Evolutionary conservation across 331 rosid genomes (phyloP), one percentile per base, ranked within the genome.

Genomic region (Prunus yedoensis): DNA sequence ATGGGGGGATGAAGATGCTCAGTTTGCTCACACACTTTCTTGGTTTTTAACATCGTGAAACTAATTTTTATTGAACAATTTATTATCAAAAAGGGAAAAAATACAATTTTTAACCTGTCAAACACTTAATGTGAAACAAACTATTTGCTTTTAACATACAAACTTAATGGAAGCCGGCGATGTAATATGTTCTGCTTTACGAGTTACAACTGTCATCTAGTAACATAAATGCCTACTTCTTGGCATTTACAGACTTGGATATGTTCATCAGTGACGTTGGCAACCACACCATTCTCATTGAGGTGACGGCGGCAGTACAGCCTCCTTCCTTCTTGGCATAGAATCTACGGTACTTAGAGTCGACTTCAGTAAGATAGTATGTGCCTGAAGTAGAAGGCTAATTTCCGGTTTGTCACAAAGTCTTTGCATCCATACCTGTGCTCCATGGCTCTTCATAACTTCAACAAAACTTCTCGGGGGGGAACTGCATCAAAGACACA

Each of bases 281-380:
- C 84, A 41, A 77, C 70, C 71, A 54, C 78, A 56, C 89, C 83
- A 52, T 92, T 92, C 38, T 28, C 83, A 3, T 59, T 3, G 3
- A 1, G 14, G 52, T 20, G 76, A 45, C 66, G 76, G 52, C 73
- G 21, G 52, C 63, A 70, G 68, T 41, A 77, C 68, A 74, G 30
- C 78, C 76, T 2, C 65, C 70, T 23, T 79, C 76, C 78, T 92
- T 95, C 83, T 81, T 79, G 67, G 78, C 77, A 25, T 95, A 95
- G 93, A 90, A 95, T 80, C 99, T 88, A 76, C 99, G 86, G 53
- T 95, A 95, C 86, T 81, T 82, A 73, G 93, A 82, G 74, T 95
- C 99, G 3, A 95, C 99, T 83, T 95, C 93, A 0, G 99, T 95
- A 70, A 95, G 99, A 83, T 95, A 95, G 93, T 83, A 95, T 23